Conservation (phyloP, 768 basidiomycete genomes). For the Coprinopsis marcescibilis region DNA sequence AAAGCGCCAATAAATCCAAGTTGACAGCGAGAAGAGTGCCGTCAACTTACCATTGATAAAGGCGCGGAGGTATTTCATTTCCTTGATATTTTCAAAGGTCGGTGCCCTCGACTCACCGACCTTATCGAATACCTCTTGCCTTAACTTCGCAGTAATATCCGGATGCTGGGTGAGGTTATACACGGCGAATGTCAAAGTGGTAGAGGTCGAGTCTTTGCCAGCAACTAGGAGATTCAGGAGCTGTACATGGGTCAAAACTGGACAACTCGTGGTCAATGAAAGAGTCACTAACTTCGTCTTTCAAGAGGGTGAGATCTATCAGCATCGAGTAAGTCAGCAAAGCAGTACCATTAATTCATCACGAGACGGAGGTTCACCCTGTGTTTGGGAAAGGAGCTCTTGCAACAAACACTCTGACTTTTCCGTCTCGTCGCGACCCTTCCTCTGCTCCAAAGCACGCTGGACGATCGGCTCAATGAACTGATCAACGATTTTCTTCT, state of each 20-base stretch:
- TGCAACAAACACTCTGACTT: conserved; percentile 25
- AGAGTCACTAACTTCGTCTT: conserved; percentile 44
- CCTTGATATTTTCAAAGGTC: conserved; percentile 23
- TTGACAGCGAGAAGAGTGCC: not conserved
- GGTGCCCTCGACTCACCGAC: conserved; percentile 23
- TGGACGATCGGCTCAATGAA: conserved; percentile 47
- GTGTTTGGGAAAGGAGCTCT: conserved; percentile 43
- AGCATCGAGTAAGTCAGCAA: conserved; percentile 17
- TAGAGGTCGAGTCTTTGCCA: conserved; percentile 33
- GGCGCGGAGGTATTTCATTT: conserved; percentile 36
- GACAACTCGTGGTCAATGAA: no score
- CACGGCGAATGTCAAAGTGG: conserved; percentile 20
- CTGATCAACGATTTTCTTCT: conserved; percentile 47
- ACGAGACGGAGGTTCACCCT: conserved; percentile 24
- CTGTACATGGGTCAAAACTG: no score
- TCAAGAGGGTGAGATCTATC: conserved; percentile 38
- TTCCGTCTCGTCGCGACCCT: conserved; percentile 17
- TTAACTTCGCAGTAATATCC: conserved; percentile 21
- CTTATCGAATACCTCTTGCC: conserved; percentile 22
- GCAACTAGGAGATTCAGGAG: conserved; percentile 25
- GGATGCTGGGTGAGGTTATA: conserved; percentile 25
- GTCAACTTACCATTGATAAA: conserved; percentile 28
- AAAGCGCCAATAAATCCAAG: not conserved
- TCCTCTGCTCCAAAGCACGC: conserved; percentile 41
- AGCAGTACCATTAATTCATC: conserved; percentile 16